These are phyloP conservation scores for Starmerella bombicola DNA, from an alignment of 805 yeast genomes.

Conservation along the genomic window DNA sequence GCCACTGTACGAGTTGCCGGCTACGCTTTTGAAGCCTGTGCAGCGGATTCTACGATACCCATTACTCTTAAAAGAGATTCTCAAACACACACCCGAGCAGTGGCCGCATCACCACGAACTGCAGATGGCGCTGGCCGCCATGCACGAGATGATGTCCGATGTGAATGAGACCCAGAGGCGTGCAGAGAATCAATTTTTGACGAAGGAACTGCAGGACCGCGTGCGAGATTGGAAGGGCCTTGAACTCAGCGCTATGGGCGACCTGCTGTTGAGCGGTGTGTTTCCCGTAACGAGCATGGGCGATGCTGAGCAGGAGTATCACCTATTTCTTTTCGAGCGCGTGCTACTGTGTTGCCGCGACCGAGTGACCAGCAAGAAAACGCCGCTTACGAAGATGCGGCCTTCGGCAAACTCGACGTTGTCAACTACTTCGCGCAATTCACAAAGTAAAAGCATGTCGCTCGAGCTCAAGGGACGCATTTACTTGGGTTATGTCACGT, in stretches of 20 bases:
- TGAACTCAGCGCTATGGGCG: conserved; percentile 68
- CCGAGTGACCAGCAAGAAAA: conserved; percentile 38
- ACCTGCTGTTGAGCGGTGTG: conserved; percentile 58
- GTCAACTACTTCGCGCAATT: conserved; percentile 6
- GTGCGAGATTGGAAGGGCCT: conserved; percentile 91
- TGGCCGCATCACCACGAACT: conserved; percentile 55
- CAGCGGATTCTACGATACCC: conserved; percentile 97
- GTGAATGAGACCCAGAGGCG: conserved; percentile 91
- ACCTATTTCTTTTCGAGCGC: conserved; percentile 76
- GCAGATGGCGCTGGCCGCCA: conserved; percentile 52
- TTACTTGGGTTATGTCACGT: conserved; percentile 53
- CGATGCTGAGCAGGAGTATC: conserved; percentile 66
- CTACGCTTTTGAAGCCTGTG: conserved; percentile 82
- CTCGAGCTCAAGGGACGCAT: conserved; percentile 70
- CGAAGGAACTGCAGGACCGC: conserved; percentile 55
- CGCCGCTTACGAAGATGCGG: conserved; percentile 41
- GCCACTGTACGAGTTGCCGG: conserved; percentile 79
- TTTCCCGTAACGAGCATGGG: conserved; percentile 40
- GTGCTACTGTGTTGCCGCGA: conserved; percentile 55
- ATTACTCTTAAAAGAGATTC: conserved; percentile 53
- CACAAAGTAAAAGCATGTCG: conserved; percentile 22
- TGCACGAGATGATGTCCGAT: conserved; percentile 71
- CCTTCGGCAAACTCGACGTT: conserved; percentile 22
- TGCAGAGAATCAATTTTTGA: conserved; percentile 67
- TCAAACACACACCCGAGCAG: conserved; percentile 46